These are phyloP conservation scores for Cerioporus squamosus DNA, from an alignment of 1,284 basidiomycete genomes.

Conservation along the genomic window DNA sequence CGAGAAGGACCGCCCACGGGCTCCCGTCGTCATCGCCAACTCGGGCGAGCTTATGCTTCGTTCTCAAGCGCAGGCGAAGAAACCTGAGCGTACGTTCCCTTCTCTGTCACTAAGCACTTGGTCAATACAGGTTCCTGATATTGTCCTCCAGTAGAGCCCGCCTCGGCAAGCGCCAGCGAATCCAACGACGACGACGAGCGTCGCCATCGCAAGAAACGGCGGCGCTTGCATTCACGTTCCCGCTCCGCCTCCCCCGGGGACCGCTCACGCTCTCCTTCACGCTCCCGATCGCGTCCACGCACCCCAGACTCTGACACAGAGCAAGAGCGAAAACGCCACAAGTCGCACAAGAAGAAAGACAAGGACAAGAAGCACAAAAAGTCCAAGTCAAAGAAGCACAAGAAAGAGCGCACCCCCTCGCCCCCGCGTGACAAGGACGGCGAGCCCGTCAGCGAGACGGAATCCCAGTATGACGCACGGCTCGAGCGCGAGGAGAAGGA, in stretches of 20 bases:
- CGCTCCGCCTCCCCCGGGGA: slow-evolving; percentile 5
- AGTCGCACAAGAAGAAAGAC: slow-evolving; percentile 29
- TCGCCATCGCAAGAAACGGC: slow-evolving; percentile 38
- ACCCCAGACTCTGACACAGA: slow-evolving; percentile 10
- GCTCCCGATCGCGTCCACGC: slow-evolving; percentile 20
- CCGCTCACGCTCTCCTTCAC: slow-evolving; percentile 10
- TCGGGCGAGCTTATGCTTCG: slow-evolving; percentile 87
- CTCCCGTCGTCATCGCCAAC: slow-evolving; percentile 75
- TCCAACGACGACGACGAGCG: slow-evolving; percentile 25
- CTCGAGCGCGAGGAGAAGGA: slow-evolving; percentile 74
- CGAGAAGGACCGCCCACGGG: slow-evolving; percentile 70
- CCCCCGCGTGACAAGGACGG: slow-evolving; percentile 16
- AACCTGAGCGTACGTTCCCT: slow-evolving; percentile 17
- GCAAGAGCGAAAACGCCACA: slow-evolving; percentile 37
- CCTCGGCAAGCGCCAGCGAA: slow-evolving; percentile 23
- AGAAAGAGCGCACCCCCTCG: slow-evolving; percentile 23
- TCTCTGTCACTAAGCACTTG: neutral
- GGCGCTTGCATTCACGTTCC: slow-evolving; percentile 22
- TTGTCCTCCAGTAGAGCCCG: slow-evolving; percentile 14
- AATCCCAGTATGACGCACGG: slow-evolving; percentile 71
- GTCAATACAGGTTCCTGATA: neutral
- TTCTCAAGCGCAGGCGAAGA: slow-evolving; percentile 36
- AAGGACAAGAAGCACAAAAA: slow-evolving; percentile 35
- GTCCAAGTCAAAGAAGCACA: slow-evolving; percentile 29
- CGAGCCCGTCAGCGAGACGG: slow-evolving; percentile 54